These are phyloP conservation scores for Trametes cingulata DNA, from an alignment of 768 basidiomycete species.

Conservation along the genomic window DNA sequence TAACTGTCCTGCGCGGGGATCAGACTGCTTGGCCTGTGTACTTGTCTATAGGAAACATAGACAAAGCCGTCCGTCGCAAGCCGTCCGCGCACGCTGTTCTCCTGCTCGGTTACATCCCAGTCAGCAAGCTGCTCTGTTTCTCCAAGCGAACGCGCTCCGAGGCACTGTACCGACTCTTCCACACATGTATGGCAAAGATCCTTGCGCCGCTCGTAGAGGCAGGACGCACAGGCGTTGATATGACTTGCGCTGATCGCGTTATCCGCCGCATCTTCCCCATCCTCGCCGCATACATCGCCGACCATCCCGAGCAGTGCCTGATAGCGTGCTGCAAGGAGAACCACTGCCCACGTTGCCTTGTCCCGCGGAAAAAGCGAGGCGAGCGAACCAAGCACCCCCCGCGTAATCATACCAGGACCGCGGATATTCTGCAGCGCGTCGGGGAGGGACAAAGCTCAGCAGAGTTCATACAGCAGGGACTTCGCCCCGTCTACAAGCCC, in stretches of 20 bases:
- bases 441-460: not conserved
- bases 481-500: slow-evolving; percentile 17
- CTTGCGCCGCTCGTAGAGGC: slow-evolving; percentile 35
- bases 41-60: slow-evolving; percentile 33
- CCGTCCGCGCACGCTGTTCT: too few relatives aligned
- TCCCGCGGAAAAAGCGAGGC: slow-evolving; percentile 27
- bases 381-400: not conserved
- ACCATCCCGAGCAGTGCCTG: slow-evolving; percentile 49
- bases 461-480: slow-evolving; percentile 4
- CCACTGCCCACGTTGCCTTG: slow-evolving; percentile 31
- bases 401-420: slow-evolving; percentile 1
- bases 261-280: slow-evolving; percentile 38
- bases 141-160: slow-evolving; percentile 10
- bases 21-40: slow-evolving; percentile 39
- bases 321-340: slow-evolving; percentile 28
- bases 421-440: not conserved
- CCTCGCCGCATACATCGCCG: slow-evolving; percentile 40
- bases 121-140: slow-evolving; percentile 29
- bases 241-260: slow-evolving; percentile 40
- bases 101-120: slow-evolving; percentile 33
- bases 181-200: slow-evolving; percentile 38
- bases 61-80: slow-evolving; percentile 23
- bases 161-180: slow-evolving; percentile 37
- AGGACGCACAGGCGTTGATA: slow-evolving; percentile 33
- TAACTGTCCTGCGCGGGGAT: slow-evolving; percentile 40